Evolutionary conservation across 441 rosid genomes (phyloP).

Genomic region (Hura crepitans): DNA sequence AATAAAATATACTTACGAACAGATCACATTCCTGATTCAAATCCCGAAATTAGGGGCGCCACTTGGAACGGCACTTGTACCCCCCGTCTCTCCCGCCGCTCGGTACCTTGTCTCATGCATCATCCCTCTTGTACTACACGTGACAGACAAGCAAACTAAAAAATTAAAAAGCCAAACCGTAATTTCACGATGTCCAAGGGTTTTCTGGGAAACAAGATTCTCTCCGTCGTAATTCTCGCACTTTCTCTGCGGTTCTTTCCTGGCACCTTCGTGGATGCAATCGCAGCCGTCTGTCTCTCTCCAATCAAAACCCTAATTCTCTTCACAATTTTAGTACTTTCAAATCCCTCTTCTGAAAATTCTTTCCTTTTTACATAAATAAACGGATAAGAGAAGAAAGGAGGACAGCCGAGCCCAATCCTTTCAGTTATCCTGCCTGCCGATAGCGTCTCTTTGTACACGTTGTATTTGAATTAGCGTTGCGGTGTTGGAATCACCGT

Average conservation of each 20-base stretch:
- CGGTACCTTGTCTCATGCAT: neutral
- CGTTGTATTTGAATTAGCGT: neutral
- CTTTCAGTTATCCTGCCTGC: neutral
- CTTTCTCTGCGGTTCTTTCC: conserved; percentile 28
- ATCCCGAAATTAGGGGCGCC: conserved; percentile 41
- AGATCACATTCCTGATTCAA: conserved; percentile 10
- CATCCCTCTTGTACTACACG: neutral
- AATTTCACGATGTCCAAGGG: conserved; percentile 20
- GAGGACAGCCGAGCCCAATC: neutral
- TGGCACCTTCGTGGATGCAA: conserved; percentile 31
- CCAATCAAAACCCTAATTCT: conserved; percentile 48
- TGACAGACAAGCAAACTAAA: neutral
- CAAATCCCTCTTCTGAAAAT: conserved; percentile 18
- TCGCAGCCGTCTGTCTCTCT: conserved; percentile 52
- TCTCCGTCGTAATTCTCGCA: conserved; percentile 14
- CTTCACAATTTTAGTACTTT: conserved; percentile 14
- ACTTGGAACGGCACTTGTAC: neutral
- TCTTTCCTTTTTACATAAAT: neutral
- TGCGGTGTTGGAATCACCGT: neutral
- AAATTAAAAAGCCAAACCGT: neutral
- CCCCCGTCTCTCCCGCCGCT: neutral
- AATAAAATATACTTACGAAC: too few relatives aligned
- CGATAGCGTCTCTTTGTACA: neutral
- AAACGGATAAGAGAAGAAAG: conserved; percentile 11
- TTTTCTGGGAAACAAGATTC: conserved; percentile 17